These are phyloP conservation scores for Waitea zeae DNA, from an alignment of 1,284 basidiomycete genomes.

Conservation along the genomic window DNA sequence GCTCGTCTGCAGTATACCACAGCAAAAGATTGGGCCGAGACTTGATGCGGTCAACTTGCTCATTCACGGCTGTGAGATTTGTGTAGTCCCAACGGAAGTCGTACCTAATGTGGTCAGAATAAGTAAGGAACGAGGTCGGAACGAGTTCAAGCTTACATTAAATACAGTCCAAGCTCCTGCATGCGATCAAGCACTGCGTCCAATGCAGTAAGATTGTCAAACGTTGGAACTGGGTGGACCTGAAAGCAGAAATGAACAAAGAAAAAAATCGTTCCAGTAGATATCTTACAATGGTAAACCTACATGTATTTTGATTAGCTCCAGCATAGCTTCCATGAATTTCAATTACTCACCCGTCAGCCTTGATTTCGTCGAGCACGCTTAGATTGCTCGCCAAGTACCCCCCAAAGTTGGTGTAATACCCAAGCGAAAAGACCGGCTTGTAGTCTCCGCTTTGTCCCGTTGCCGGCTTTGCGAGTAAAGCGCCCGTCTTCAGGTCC, in stretches of 20 bases:
- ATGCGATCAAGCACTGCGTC: conserved; percentile 45
- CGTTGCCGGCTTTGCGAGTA: conserved; percentile 36
- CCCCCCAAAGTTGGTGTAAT: conserved; percentile 47
- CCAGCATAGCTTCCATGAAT: no score
- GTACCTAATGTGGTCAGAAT: conserved; percentile 2
- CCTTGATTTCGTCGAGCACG: conserved; percentile 34
- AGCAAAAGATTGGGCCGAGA: conserved; percentile 47
- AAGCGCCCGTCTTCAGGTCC: conserved; percentile 48
- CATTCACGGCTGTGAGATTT: conserved; percentile 41
- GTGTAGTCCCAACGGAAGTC: conserved; percentile 32
- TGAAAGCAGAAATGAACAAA: no score
- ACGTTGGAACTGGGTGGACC: conserved; percentile 47
- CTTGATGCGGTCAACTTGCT: conserved; percentile 51
- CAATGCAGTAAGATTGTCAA: conserved; percentile 36
- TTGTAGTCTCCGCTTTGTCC: conserved; percentile 32
- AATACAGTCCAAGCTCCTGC: conserved; percentile 52
- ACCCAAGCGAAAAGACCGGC: conserved; percentile 54
- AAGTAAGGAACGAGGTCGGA: conserved; percentile 24
- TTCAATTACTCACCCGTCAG: conserved; percentile 27
- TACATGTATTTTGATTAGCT: no score
- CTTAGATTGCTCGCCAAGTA: conserved; percentile 42
- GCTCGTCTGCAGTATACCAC: conserved; percentile 68
- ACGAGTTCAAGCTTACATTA: no score
- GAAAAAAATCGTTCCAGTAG: no score
- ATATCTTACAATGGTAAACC: no score